Percentiles rank a stretch among this genome's conserved stretches.
Conservation (phyloP, 129 eudicot genomes). For the Rutidosis leptorrhynchoides region DNA sequence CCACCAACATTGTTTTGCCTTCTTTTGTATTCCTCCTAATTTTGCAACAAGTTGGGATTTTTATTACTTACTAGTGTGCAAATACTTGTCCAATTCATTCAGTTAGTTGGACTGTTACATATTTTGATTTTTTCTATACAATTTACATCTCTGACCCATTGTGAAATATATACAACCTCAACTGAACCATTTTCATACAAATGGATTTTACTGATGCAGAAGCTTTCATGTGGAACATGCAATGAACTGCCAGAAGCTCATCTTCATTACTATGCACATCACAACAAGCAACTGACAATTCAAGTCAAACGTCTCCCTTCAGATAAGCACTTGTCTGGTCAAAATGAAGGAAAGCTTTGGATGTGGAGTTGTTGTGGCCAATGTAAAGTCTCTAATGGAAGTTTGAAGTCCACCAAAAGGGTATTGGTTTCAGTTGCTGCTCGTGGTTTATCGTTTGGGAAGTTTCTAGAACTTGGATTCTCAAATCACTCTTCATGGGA, state of each 20-base stretch:
- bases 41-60: background rate
- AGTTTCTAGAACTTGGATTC: conserved; percentile 85
- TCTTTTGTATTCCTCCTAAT: background rate
- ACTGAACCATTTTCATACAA: background rate
- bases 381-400: conserved; percentile 62
- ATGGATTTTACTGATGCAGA: conserved; percentile 41
- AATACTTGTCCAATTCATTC: background rate
- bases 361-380: conserved; percentile 99
- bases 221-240: conserved; percentile 60
- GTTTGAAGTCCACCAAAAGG: conserved; percentile 72
- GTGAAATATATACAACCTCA: background rate
- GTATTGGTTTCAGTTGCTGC: conserved; percentile 82
- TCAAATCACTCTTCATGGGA: conserved; percentile 67
- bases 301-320: conserved; percentile 58
- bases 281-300: conserved; percentile 71
- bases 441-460: conserved; percentile 87
- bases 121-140: background rate
- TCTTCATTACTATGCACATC: conserved; percentile 76
- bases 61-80: too few relatives aligned
- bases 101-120: background rate
- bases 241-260: conserved; percentile 74
- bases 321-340: conserved; percentile 57
- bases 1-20: background rate
- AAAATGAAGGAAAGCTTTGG: conserved; percentile 87
- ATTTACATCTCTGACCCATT: background rate